Evolutionary conservation across 495 filamentous ascomycete species (phyloP).

Genomic region (Neurospora sp.): DNA sequence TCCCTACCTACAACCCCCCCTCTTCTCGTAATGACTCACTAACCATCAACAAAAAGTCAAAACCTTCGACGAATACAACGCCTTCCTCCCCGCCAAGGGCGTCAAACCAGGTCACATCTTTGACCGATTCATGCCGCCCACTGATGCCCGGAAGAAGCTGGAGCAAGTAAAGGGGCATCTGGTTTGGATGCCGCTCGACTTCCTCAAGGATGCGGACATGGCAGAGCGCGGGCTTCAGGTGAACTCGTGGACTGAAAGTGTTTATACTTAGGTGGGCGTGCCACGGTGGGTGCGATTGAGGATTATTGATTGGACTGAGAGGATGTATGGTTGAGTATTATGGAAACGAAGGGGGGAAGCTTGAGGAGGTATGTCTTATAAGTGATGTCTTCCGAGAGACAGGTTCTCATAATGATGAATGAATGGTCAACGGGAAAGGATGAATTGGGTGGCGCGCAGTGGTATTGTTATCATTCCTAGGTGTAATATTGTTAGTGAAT

Average conservation of each 20-base stretch:
- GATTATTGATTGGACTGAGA: not conserved
- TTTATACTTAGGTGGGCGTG: slow-evolving; percentile 25
- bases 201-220: slow-evolving; percentile 76
- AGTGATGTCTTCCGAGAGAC: not conserved
- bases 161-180: slow-evolving; percentile 78
- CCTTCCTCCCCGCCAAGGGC: slow-evolving; percentile 56
- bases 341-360: not conserved
- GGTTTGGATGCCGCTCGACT: slow-evolving; percentile 92
- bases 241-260: slow-evolving; percentile 39
- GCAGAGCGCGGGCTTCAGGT: slow-evolving; percentile 66
- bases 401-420: not conserved
- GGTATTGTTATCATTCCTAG: not conserved
- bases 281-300: not conserved
- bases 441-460: not conserved
- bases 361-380: not conserved
- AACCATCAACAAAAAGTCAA: slow-evolving; percentile 39
- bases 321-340: not conserved
- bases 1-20: not conserved
- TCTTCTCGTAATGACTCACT: not conserved
- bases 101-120: slow-evolving; percentile 78
- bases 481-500: not conserved
- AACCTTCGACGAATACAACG: slow-evolving; percentile 82
- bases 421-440: not conserved
- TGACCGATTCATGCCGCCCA: slow-evolving; percentile 57
- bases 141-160: slow-evolving; percentile 63